phyloP scores from a whole-genome alignment of 225 moss, liverwort and hornwort species.

The Polytrichum formosum region DNA sequence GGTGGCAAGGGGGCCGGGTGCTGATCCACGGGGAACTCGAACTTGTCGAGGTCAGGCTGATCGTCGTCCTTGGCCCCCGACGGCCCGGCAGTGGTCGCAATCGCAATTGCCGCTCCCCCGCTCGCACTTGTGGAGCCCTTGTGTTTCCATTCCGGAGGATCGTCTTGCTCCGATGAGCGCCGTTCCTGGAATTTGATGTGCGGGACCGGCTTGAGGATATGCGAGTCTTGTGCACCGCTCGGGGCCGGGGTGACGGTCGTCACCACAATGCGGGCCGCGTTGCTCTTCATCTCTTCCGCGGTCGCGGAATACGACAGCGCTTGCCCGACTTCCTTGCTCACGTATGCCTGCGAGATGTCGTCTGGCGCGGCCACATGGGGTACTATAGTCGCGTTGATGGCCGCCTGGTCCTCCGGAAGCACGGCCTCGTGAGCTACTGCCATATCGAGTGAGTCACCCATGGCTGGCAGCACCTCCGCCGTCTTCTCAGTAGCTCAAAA shows the following conservation, averaged over 20 bases:
- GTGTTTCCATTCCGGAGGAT: constrained; percentile 27
- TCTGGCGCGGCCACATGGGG: constrained; percentile 24
- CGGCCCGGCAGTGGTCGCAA: background rate
- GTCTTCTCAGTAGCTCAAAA: background rate
- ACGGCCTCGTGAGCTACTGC: constrained; percentile 15
- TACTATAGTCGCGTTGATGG: background rate
- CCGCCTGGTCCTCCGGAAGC: constrained; percentile 7
- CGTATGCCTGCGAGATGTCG: constrained; percentile 39
- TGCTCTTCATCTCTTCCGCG: constrained; percentile 47
- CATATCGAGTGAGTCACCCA: constrained; percentile 32
- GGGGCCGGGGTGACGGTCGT: constrained; percentile 30
- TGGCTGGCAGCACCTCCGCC: constrained; percentile 4
- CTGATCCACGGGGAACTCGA: constrained; percentile 39
- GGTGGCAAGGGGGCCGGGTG: constrained; percentile 8
- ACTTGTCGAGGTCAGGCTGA: constrained; percentile 18
- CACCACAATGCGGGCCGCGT: constrained; percentile 26
- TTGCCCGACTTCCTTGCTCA: constrained; percentile 39
- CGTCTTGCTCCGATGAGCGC: constrained; percentile 9
- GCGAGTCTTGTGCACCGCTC: constrained; percentile 38
- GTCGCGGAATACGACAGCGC: constrained; percentile 39
- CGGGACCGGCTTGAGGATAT: constrained; percentile 22
- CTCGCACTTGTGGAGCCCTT: constrained; percentile 3
- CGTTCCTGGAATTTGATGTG: constrained; percentile 13
- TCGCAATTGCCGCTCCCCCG: constrained; percentile 23
- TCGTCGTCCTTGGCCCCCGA: constrained; percentile 6